These are phyloP conservation scores for Xylariomycetidae sp. DNA, from an alignment of 2,329 filamentous ascomycete genomes.

Conservation along the genomic window DNA sequence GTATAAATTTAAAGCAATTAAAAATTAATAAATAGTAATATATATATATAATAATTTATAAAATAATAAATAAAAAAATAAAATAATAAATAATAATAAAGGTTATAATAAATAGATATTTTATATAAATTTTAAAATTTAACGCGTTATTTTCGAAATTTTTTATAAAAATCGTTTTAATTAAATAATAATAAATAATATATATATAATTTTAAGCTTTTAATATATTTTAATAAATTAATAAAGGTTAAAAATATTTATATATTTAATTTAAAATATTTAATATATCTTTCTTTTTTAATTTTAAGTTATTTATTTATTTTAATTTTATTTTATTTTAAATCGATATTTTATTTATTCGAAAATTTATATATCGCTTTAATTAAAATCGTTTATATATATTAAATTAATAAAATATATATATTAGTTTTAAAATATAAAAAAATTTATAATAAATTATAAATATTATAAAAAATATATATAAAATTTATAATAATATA, in stretches of 20 bases:
- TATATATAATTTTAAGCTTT: too few relatives aligned
- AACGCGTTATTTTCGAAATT: too few relatives aligned
- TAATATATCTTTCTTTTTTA: background rate
- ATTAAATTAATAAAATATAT: background rate
- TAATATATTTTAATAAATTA: background rate
- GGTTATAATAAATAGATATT: background rate
- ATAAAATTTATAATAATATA: background rate
- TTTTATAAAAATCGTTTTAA: too few relatives aligned
- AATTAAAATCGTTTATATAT: background rate
- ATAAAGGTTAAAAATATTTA: background rate
- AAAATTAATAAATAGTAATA: too few relatives aligned
- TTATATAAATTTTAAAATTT: background rate
- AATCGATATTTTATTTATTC: background rate
- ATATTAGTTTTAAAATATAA: too few relatives aligned
- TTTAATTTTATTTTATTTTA: background rate
- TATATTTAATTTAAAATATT: background rate
- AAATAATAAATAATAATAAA: background rate
- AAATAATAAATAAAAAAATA: background rate
- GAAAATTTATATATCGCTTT: background rate
- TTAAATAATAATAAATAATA: too few relatives aligned
- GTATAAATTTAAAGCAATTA: too few relatives aligned
- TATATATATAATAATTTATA: conserved; percentile 1
- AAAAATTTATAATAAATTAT: too few relatives aligned
- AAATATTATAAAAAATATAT: background rate
- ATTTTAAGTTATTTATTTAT: background rate